phyloP scores from a whole-genome alignment of 306 rosid species.

The Trifolium fragiferum region DNA sequence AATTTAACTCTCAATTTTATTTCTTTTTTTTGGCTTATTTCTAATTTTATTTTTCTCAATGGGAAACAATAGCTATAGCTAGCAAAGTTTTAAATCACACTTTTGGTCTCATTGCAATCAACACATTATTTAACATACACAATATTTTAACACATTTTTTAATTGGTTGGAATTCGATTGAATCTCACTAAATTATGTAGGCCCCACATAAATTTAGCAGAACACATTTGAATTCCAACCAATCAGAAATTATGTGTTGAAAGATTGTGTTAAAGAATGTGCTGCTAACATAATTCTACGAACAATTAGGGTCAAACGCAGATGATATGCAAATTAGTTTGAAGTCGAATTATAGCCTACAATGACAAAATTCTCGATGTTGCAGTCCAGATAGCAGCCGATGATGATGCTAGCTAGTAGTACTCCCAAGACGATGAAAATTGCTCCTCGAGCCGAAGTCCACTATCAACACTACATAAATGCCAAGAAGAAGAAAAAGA shows the following conservation, averaged over 20 bases:
- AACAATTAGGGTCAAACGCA: neutral
- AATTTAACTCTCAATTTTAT: neutral
- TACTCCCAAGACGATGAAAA: conserved; percentile 59
- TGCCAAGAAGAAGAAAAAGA: conserved; percentile 67
- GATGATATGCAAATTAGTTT: neutral
- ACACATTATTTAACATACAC: neutral
- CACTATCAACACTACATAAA: conserved; percentile 61
- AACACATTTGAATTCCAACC: neutral
- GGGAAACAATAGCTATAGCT: neutral
- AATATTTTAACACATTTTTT: neutral
- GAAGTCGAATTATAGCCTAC: neutral
- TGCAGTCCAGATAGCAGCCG: neutral
- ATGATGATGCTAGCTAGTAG: conserved; percentile 7
- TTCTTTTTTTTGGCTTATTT: neutral
- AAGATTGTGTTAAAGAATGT: neutral
- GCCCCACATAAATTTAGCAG: neutral
- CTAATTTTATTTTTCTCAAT: neutral
- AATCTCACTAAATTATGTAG: neutral
- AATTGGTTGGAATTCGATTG: neutral
- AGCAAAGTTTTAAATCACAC: neutral
- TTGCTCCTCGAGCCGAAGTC: conserved; percentile 68
- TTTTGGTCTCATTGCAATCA: neutral
- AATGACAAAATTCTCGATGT: neutral
- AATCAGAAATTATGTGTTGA: neutral
- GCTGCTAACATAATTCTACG: neutral